phyloP scores from a whole-genome alignment of 768 basidiomycete genomes.

The Tylopilus intermedius region DNA sequence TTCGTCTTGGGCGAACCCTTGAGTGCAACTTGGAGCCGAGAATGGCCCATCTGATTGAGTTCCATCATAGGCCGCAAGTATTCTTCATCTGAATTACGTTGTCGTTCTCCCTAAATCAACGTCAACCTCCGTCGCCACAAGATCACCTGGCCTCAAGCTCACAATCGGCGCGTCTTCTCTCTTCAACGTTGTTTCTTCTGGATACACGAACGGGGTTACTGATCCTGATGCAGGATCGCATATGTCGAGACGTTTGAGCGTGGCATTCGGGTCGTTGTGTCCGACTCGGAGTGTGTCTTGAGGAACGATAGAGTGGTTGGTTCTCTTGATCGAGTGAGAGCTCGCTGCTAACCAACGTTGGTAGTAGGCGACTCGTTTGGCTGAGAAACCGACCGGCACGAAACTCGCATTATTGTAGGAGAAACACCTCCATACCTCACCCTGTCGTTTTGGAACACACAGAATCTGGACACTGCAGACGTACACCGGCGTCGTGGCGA shows the following conservation, averaged over 20 bases:
- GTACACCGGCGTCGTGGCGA: slow-evolving; percentile 90
- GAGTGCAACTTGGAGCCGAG: no score
- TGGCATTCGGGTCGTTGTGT: slow-evolving; percentile 80
- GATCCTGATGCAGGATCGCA: slow-evolving; percentile 72
- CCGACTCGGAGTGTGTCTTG: slow-evolving; percentile 62
- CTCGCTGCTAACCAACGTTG: neutral
- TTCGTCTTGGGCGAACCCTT: no score
- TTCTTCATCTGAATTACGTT: no score
- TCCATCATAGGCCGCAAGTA: no score
- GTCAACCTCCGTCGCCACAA: slow-evolving; percentile 69
- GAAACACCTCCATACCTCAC: slow-evolving; percentile 78
- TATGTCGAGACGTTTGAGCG: slow-evolving; percentile 73
- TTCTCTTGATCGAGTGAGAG: neutral
- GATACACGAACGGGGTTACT: slow-evolving; percentile 37
- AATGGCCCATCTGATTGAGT: no score
- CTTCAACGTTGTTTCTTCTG: neutral
- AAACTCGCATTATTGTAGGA: slow-evolving; percentile 85
- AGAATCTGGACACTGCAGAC: slow-evolving; percentile 78
- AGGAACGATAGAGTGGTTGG: slow-evolving; percentile 74
- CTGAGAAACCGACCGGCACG: slow-evolving; percentile 75
- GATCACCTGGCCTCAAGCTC: slow-evolving; percentile 30
- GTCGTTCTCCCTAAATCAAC: slow-evolving; percentile 79
- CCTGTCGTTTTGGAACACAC: slow-evolving; percentile 74
- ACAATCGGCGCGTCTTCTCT: slow-evolving; percentile 10
- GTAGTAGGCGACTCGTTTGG: slow-evolving; percentile 55